A percentile compares a stretch with the other conserved stretches of the same genome.
phyloP scores from a whole-genome alignment of 495 filamentous ascomycete species.

The Glonium stellatum region DNA sequence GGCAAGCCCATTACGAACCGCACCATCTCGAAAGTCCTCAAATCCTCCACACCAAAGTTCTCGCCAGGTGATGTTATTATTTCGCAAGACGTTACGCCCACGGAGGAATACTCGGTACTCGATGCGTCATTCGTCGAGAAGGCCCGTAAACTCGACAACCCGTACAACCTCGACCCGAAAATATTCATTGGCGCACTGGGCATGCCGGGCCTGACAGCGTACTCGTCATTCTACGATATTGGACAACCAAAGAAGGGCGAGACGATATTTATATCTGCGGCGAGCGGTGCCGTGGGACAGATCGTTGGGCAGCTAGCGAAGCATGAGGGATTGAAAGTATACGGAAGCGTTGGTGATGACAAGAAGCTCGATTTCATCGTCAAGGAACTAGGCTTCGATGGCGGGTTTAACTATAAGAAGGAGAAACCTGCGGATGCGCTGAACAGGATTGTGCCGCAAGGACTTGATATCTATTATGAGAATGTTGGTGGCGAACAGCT shows the following conservation, averaged over 20 bases:
- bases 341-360: constrained; percentile 58
- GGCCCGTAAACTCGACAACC: constrained; percentile 46
- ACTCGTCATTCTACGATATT: constrained; percentile 72
- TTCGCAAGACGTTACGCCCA: constrained; percentile 2
- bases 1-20: constrained; percentile 39
- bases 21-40: constrained; percentile 34
- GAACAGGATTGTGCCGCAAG: constrained; percentile 66
- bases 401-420: constrained; percentile 58
- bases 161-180: constrained; percentile 55
- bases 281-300: constrained; percentile 77
- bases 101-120: constrained; percentile 35
- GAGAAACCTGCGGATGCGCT: constrained; percentile 65
- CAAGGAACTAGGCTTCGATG: constrained; percentile 47
- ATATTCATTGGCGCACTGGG: constrained; percentile 68
- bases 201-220: constrained; percentile 84
- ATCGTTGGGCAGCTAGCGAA: constrained; percentile 81
- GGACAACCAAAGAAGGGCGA: constrained; percentile 81
- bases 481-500: constrained; percentile 89
- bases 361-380: constrained; percentile 47
- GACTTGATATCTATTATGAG: constrained; percentile 92
- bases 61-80: constrained; percentile 32
- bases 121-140: constrained; percentile 11
- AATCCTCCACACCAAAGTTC: constrained; percentile 33
- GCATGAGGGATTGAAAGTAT: constrained; percentile 76
- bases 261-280: constrained; percentile 78